A percentile compares a stretch with the other conserved stretches of the same genome.
Evolutionary conservation across 2,329 filamentous ascomycete species (phyloP).

Genomic region (Scedosporium minutisporum): DNA sequence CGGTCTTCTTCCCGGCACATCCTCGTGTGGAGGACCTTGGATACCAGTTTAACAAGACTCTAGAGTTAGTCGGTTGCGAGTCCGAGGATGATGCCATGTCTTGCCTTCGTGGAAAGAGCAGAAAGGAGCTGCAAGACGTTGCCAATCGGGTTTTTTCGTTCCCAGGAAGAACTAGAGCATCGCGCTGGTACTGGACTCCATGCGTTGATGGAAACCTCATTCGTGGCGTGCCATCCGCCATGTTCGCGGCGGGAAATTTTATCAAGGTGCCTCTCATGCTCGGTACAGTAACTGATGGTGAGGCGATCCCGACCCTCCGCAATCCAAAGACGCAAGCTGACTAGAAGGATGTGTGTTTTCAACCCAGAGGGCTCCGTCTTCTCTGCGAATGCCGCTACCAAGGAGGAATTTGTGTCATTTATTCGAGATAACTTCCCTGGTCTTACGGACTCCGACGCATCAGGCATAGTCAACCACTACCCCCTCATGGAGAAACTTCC

Average conservation of each 20-base stretch:
- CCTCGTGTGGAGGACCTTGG: constrained; percentile 32
- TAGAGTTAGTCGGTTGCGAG: constrained; percentile 25
- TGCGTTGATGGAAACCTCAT: constrained; percentile 38
- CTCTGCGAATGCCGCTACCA: constrained; percentile 24
- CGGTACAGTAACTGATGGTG: constrained; percentile 33
- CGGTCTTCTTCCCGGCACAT: constrained; percentile 40
- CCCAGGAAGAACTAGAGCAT: constrained; percentile 21
- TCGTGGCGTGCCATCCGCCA: constrained; percentile 27
- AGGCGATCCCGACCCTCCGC: constrained; percentile 8
- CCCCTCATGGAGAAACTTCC: constrained; percentile 25
- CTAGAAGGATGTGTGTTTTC: not conserved
- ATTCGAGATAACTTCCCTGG: constrained; percentile 37
- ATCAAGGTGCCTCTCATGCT: constrained; percentile 34
- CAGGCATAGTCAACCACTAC: constrained; percentile 28
- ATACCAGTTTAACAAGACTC: constrained; percentile 34
- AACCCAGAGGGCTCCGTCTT: constrained; percentile 36
- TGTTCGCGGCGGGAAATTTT: constrained; percentile 30
- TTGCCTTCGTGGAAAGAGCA: constrained; percentile 30
- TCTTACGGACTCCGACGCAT: constrained; percentile 25
- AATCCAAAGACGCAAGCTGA: not conserved
- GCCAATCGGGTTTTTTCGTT: constrained; percentile 31
- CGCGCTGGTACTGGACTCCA: constrained; percentile 42
- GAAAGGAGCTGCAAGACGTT: constrained; percentile 23
- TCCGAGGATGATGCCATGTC: constrained; percentile 21
- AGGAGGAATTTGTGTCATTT: constrained; percentile 27